Percentiles rank a stretch among this genome's conserved stretches.
Conservation (phyloP, 2,329 filamentous ascomycete species). For the Thermothelomyces thermophilus region DNA sequence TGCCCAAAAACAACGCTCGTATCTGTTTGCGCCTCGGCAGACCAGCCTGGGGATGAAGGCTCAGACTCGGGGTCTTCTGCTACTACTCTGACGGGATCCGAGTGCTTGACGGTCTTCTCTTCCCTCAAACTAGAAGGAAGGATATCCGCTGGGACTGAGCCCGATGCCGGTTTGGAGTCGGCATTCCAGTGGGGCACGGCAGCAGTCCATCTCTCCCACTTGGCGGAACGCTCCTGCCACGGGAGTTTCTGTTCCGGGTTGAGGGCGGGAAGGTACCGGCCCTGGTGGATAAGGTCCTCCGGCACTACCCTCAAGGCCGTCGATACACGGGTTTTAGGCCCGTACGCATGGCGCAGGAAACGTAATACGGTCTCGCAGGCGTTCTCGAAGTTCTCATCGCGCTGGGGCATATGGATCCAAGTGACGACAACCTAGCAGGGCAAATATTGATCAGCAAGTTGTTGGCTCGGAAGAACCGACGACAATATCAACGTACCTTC, state of each 20-base stretch:
- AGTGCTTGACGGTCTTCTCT: neutral
- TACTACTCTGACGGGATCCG: neutral
- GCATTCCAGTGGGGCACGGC: conserved; percentile 3
- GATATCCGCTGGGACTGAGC: conserved; percentile 10
- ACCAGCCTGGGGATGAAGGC: conserved; percentile 14
- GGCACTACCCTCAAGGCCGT: conserved; percentile 21
- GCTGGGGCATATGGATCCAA: conserved; percentile 35
- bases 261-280: conserved; percentile 30
- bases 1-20: conserved; percentile 46
- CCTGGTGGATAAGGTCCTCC: conserved; percentile 12
- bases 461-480: too few species aligned
- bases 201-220: conserved; percentile 32
- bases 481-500: conserved; percentile 21
- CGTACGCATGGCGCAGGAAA: conserved; percentile 35
- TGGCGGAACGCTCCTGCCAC: conserved; percentile 32
- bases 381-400: conserved; percentile 31
- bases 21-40: conserved; percentile 18
- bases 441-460: neutral
- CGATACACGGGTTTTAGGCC: conserved; percentile 19
- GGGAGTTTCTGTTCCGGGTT: conserved; percentile 28
- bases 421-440: conserved; percentile 31
- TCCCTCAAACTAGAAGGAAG: conserved; percentile 21
- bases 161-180: neutral
- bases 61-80: neutral
- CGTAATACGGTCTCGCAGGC: conserved; percentile 40